Base-by-base conservation (phyloP, 108 stramenopile species). In the Skeletonema potamos region DNA sequence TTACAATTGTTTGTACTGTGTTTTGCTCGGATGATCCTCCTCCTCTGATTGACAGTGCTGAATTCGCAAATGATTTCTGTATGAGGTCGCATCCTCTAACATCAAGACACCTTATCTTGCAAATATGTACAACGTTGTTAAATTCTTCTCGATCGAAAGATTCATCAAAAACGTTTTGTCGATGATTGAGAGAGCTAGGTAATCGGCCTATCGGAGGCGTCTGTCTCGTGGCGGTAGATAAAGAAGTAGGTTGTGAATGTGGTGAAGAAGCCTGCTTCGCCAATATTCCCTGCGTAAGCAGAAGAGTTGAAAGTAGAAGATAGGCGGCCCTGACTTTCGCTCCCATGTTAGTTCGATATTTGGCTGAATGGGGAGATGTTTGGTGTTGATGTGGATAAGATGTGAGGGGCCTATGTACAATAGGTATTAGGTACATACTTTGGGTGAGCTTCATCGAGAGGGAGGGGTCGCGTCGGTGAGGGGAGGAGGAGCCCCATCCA, bases 31-130 rank as follows among this genome's bases (percentile, higher is more conserved):
- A 18, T 51, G 48, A 51, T 51, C 48, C 48, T 51, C 48, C 75
- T 4, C 75, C 75, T 32, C 75, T 22, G 13, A 76, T 64, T 37
- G 54, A 54, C 15, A 76, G 27, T 58, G 59, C 60, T 43, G 44
- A 27, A 34, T 10, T 17, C 54, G 58, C 48, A 22, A 51, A 7
- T 51, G 48, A 51, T 51, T 51, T 51, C 48, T 22, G 48, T 51
- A 20, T 3, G 8, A 24, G 1, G 0, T 3, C 22, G 22, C 22
- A 18, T 24, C 22, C 48, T 24, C 48, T 51, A 24, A 24, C 20
- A 22, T 51, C 22, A n/a, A 51, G 13, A 5, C 22, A 51, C 7
- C 48, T 51, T 51, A 18, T 51, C 22, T 51, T 7, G 22, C n/a
- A 18, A 20, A 17, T 5, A 17, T 5, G 17, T 46, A n/a, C 44